Percentiles rank a stretch among this genome's conserved stretches.
Conservation (phyloP, 2,329 filamentous ascomycete genomes). For the Rutstroemia sp. region DNA sequence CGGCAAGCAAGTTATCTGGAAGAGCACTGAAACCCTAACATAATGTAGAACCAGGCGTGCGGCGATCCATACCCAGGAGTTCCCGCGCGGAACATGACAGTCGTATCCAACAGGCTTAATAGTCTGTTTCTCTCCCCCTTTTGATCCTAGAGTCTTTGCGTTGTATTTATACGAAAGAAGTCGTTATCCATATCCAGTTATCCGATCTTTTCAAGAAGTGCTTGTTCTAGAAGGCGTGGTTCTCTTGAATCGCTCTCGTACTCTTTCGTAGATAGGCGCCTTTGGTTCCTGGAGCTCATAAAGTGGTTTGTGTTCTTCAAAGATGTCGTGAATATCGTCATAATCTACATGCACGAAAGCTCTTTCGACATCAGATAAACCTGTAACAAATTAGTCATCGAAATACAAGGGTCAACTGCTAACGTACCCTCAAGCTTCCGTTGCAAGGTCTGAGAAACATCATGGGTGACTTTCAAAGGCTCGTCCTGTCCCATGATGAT, state of each 20-base stretch:
- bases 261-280: conserved; percentile 1
- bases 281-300: conserved; percentile 7
- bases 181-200: too few relatives aligned
- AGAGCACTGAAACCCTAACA: too few relatives aligned
- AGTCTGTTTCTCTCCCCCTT: too few relatives aligned
- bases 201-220: too few relatives aligned
- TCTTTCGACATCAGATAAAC: conserved; percentile 78
- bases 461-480: conserved; percentile 73
- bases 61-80: too few relatives aligned
- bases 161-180: too few relatives aligned
- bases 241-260: conserved; percentile 2
- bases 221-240: too few relatives aligned
- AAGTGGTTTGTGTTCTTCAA: conserved; percentile 8
- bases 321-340: conserved; percentile 39
- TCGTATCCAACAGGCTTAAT: too few relatives aligned
- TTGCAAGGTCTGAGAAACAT: conserved; percentile 89
- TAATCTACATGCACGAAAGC: conserved; percentile 98
- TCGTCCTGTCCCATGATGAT: conserved; percentile 81
- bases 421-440: conserved; percentile 74
- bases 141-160: too few relatives aligned
- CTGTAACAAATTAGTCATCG: neutral
- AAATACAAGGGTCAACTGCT: neutral
- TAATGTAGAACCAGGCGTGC: too few relatives aligned
- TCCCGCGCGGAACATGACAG: too few relatives aligned
- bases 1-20: too few relatives aligned